phyloP scores from a whole-genome alignment of 805 yeast genomes.

The Kodamaea lidongshanica region DNA sequence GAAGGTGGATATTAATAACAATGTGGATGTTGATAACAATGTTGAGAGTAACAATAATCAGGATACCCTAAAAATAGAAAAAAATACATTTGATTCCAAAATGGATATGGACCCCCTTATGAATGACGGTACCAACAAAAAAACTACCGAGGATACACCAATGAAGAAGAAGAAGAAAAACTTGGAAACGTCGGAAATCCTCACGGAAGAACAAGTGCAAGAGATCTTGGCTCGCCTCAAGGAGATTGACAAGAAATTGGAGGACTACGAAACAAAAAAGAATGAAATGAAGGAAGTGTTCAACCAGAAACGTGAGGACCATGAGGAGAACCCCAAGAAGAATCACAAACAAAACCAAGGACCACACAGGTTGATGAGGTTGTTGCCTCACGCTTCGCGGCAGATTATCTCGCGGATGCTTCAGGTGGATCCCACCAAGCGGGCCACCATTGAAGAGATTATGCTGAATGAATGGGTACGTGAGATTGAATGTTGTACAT shows the following conservation, averaged over 20 bases:
- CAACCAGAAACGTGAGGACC: conserved; percentile 15
- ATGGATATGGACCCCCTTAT: background rate
- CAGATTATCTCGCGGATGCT: conserved; percentile 67
- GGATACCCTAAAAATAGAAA: too few relatives aligned
- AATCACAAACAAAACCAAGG: conserved; percentile 64
- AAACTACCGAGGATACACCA: too few relatives aligned
- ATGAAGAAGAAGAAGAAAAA: conserved; percentile 15
- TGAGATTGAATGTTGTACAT: conserved; percentile 57
- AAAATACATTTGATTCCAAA: background rate
- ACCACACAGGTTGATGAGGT: conserved; percentile 73
- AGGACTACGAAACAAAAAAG: conserved; percentile 31
- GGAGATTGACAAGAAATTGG: conserved; percentile 32
- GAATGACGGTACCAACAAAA: background rate
- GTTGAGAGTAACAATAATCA: too few relatives aligned
- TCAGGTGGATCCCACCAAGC: conserved; percentile 49
- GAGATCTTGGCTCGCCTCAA: conserved; percentile 28
- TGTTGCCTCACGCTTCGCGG: conserved; percentile 77
- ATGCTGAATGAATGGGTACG: conserved; percentile 66
- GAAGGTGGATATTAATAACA: conserved; percentile 5
- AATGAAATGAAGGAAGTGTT: conserved; percentile 29
- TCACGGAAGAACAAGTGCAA: conserved; percentile 28
- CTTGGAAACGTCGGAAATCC: conserved; percentile 20
- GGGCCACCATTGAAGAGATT: conserved; percentile 65
- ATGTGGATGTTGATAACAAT: too few relatives aligned
- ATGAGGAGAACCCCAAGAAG: conserved; percentile 20